Evolutionary conservation across 352 stramenopile genomes (phyloP).

Genomic region (Globisporangium takayamanum): DNA sequence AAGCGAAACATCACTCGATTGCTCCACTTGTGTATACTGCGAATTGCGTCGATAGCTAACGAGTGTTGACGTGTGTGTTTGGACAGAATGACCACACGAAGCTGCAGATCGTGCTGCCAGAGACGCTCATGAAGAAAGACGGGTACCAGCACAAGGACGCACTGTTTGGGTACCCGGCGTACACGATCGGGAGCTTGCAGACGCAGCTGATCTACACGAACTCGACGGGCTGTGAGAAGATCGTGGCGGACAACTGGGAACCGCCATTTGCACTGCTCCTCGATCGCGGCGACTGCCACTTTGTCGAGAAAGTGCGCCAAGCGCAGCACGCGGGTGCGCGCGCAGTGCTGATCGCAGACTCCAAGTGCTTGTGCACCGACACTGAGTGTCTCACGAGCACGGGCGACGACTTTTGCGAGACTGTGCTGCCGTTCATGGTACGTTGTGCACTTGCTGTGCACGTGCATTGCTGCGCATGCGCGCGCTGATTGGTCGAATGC

Average conservation of each 20-base stretch:
- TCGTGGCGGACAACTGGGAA: constrained; percentile 76
- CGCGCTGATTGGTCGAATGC: background rate
- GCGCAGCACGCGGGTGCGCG: constrained; percentile 90
- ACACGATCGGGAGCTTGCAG: constrained; percentile 84
- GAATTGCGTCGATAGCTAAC: too few relatives aligned
- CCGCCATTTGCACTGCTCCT: constrained; percentile 94
- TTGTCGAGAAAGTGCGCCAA: constrained; percentile 93
- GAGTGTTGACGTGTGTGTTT: background rate
- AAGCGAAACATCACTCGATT: background rate
- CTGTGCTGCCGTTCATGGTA: constrained; percentile 79
- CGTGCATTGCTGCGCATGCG: constrained; percentile 2
- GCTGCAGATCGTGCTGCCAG: constrained; percentile 84
- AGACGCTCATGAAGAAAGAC: constrained; percentile 86
- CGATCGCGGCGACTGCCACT: constrained; percentile 94
- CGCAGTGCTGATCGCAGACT: constrained; percentile 95
- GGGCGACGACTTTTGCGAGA: constrained; percentile 85
- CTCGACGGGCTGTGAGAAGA: constrained; percentile 73
- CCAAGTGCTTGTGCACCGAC: constrained; percentile 93
- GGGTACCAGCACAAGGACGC: constrained; percentile 96
- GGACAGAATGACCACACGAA: constrained; percentile 82
- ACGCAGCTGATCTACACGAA: constrained; percentile 88
- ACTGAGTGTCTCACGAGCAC: constrained; percentile 63
- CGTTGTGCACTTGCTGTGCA: background rate
- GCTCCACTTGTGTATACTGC: background rate
- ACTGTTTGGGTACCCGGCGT: constrained; percentile 94